phyloP scores from a whole-genome alignment of 225 moss, liverwort and hornwort species.

The Straminergon stramineum region DNA sequence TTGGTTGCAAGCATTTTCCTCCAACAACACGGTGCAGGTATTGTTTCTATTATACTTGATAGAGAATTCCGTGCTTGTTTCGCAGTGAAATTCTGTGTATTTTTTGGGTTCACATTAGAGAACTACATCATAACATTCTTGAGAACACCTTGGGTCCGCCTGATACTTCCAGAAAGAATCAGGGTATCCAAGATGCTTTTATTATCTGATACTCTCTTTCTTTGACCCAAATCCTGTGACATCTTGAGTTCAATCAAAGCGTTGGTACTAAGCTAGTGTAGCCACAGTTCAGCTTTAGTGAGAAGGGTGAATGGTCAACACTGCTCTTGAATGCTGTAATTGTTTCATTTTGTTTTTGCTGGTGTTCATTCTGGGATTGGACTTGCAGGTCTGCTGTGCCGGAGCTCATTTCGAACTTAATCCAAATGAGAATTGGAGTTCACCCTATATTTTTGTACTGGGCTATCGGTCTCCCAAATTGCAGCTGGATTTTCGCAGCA shows the following conservation, averaged over 20 bases:
- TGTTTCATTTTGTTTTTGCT: neutral
- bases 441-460: constrained; percentile 47
- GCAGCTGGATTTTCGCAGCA: constrained; percentile 51
- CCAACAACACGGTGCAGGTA: constrained; percentile 59
- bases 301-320: neutral
- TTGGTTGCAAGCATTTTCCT: constrained; percentile 71
- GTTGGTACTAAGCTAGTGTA: neutral
- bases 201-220: neutral
- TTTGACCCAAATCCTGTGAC: neutral
- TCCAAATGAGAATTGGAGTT: constrained; percentile 14
- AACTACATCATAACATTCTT: neutral
- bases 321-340: neutral
- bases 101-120: neutral
- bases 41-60: neutral
- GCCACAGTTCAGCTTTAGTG: neutral
- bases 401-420: constrained; percentile 48
- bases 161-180: neutral
- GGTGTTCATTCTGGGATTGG: neutral
- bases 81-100: neutral
- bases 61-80: neutral
- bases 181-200: neutral
- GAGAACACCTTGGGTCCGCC: neutral
- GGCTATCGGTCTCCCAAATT: constrained; percentile 57
- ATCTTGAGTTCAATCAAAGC: neutral
- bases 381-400: constrained; percentile 51